Evolutionary conservation across 768 basidiomycete species (phyloP).

Genomic region (Auricularia heimuer): DNA sequence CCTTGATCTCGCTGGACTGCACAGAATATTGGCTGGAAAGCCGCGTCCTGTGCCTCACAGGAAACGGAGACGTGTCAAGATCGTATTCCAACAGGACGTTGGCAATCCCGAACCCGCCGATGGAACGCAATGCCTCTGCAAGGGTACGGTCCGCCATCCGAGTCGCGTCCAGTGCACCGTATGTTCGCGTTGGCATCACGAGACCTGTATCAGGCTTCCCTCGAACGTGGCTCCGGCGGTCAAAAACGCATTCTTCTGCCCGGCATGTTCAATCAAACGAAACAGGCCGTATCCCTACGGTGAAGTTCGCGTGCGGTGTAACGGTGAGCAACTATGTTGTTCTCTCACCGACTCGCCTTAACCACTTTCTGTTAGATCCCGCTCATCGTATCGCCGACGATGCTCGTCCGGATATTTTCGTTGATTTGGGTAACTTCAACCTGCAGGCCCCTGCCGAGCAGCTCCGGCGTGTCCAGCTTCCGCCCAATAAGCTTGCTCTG

Average conservation of each 20-base stretch:
- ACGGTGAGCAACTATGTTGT: slow-evolving; percentile 32
- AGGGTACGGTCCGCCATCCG: slow-evolving; percentile 54
- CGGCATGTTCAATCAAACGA: slow-evolving; percentile 73
- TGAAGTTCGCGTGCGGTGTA: slow-evolving; percentile 62
- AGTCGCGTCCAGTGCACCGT: slow-evolving; percentile 54
- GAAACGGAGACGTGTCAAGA: slow-evolving; percentile 54
- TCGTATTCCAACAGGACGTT: slow-evolving; percentile 67
- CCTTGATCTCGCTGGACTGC: slow-evolving; percentile 70
- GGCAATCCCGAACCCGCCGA: slow-evolving; percentile 60
- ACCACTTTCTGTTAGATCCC: slow-evolving; percentile 2
- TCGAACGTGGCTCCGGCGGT: slow-evolving; percentile 38
- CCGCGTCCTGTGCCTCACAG: slow-evolving; percentile 32
- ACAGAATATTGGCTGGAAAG: slow-evolving; percentile 67
- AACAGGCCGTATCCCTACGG: slow-evolving; percentile 61
- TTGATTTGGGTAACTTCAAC: slow-evolving; percentile 37
- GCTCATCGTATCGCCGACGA: slow-evolving; percentile 25
- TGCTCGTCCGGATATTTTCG: slow-evolving; percentile 47
- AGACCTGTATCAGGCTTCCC: slow-evolving; percentile 47
- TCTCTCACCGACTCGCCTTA: slow-evolving; percentile 6
- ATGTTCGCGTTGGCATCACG: slow-evolving; percentile 61
- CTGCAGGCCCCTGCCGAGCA: neutral
- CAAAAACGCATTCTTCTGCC: slow-evolving; percentile 44
- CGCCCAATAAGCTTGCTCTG: neutral
- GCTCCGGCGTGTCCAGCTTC: neutral
- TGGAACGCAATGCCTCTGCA: slow-evolving; percentile 71